Conservation (phyloP, 1,284 basidiomycete species). For the Naganishia sp. region DNA sequence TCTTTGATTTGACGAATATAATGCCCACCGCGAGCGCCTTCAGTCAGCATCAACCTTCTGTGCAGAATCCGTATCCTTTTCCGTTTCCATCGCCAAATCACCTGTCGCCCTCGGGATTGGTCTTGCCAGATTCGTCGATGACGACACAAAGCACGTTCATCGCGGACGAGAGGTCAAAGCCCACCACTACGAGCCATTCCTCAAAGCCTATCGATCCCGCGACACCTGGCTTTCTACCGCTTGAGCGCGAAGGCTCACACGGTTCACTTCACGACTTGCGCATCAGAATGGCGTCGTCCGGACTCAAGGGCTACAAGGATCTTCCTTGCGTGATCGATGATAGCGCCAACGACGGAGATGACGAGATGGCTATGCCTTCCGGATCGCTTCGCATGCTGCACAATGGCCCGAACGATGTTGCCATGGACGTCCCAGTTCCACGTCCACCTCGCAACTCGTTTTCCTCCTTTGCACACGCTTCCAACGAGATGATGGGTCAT, state of each 20-base stretch:
- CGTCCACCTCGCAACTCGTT: conserved; percentile 25
- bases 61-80: conserved; percentile 20
- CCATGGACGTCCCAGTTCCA: conserved; percentile 15
- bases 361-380: conserved; percentile 16
- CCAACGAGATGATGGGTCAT: conserved; percentile 3
- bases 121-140: conserved; percentile 26
- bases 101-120: conserved; percentile 22
- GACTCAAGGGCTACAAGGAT: conserved; percentile 14
- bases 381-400: conserved; percentile 1
- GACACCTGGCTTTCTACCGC: neutral
- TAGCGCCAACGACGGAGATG: conserved; percentile 19
- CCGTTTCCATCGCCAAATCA: conserved; percentile 24
- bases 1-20: conserved; percentile 12
- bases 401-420: conserved; percentile 1
- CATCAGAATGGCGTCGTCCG: conserved; percentile 14
- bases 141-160: conserved; percentile 5
- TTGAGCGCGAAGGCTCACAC: conserved; percentile 15
- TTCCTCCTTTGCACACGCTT: conserved; percentile 6
- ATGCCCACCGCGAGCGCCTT: neutral
- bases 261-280: conserved; percentile 16
- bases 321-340: conserved; percentile 13
- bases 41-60: conserved; percentile 1
- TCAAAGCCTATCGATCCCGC: neutral
- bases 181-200: neutral
- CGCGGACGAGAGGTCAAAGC: neutral